phyloP scores from a whole-genome alignment of 139 green algal species.

The Closterium sp. region DNA sequence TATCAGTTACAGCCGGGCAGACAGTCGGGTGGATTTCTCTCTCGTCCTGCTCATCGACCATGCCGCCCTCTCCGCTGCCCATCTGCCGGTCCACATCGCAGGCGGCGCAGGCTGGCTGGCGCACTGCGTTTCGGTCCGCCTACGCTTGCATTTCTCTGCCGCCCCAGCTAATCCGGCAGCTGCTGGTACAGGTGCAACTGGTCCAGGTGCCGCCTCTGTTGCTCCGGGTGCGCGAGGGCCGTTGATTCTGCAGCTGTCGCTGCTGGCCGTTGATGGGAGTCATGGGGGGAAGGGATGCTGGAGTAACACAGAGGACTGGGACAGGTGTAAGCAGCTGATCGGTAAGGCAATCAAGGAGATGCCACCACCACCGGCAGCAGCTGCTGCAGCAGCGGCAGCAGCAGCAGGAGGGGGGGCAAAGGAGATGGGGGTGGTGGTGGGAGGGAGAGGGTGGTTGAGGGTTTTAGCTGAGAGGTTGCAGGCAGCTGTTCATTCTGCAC shows the following conservation, averaged over 20 bases:
- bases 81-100: not conserved
- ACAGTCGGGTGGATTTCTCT: conserved; percentile 7
- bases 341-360: not conserved
- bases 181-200: not conserved
- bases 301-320: conserved; percentile 20
- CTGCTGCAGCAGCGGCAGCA: not conserved
- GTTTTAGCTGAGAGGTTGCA: not conserved
- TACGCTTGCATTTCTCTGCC: conserved; percentile 14
- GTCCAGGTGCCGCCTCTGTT: not conserved
- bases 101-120: conserved; percentile 31
- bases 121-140: conserved; percentile 5
- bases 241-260: not conserved
- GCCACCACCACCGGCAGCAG: not conserved
- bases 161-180: not conserved
- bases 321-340: conserved; percentile 14
- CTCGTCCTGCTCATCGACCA: conserved; percentile 12
- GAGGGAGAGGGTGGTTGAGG: not conserved
- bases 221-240: not conserved
- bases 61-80: not conserved
- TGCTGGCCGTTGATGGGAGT: conserved; percentile 34
- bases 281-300: conserved; percentile 10
- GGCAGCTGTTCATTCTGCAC: not conserved
- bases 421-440: not conserved
- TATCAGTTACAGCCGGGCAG: conserved; percentile 7
- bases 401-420: not conserved